Conservation (phyloP, 768 basidiomycete genomes). For the Artomyces pyxidatus region DNA sequence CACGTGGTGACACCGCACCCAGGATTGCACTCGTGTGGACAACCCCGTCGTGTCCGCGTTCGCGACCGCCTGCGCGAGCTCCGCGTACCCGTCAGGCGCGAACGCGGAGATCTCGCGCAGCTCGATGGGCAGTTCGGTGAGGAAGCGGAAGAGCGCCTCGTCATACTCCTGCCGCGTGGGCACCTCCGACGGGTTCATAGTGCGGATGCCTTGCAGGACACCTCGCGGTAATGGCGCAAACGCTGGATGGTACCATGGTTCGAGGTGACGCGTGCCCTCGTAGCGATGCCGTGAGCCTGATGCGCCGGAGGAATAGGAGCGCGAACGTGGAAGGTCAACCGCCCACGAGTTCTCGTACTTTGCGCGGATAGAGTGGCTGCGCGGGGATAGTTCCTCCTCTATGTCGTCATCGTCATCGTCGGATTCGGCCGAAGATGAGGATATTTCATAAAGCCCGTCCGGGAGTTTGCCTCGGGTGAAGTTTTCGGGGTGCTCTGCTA, state of each 20-base stretch:
- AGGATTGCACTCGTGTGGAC: slow-evolving; percentile 37
- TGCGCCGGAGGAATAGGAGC: background rate
- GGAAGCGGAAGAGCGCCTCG: slow-evolving; percentile 38
- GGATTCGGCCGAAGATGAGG: slow-evolving; percentile 13
- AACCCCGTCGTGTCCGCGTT: slow-evolving; percentile 25
- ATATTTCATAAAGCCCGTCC: slow-evolving; percentile 6
- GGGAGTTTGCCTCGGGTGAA: slow-evolving; percentile 6
- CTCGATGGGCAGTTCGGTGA: slow-evolving; percentile 42
- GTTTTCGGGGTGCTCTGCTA: slow-evolving; percentile 16
- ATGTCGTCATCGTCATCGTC: slow-evolving; percentile 13
- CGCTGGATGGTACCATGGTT: slow-evolving; percentile 51
- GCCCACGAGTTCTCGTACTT: slow-evolving; percentile 3
- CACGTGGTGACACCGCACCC: slow-evolving; percentile 53
- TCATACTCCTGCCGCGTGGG: slow-evolving; percentile 49
- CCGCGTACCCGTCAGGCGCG: slow-evolving; percentile 44
- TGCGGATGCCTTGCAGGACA: slow-evolving; percentile 46
- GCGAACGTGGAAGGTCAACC: background rate
- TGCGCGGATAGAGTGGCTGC: background rate
- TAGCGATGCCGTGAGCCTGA: slow-evolving; percentile 5
- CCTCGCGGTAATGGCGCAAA: slow-evolving; percentile 54
- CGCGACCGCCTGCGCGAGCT: slow-evolving; percentile 40
- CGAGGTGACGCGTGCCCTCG: slow-evolving; percentile 28
- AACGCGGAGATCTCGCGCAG: slow-evolving; percentile 56
- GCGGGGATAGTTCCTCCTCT: slow-evolving; percentile 5
- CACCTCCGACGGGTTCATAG: slow-evolving; percentile 50